Evolutionary conservation across 768 basidiomycete species (phyloP), one percentile per base, ranked within the genome.

Genomic region (Boletus vermiculosoides): DNA sequence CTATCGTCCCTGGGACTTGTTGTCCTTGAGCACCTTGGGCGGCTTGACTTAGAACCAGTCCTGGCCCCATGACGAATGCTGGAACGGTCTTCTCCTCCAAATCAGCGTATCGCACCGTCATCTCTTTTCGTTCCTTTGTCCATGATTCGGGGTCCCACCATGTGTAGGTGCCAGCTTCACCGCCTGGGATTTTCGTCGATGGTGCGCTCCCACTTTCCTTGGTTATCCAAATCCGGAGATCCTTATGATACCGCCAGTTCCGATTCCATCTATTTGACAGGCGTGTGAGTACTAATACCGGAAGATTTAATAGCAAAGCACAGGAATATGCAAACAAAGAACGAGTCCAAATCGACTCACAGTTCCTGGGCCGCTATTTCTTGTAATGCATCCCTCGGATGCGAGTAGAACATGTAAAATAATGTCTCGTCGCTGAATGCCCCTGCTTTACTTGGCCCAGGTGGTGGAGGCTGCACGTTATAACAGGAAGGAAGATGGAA

Each of bases 361-460:
- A 98, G 78, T 77, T 98, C 95, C 71, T 93, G 90, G 46, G 93
- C 94, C 16, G 95, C 95, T 50, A 94, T 83, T 74, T 98, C 94
- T 73, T 98, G 95, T 53, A 96, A 77, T 40, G 88, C 87, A 76
- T 98, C 95, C 66, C 91, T 79, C 55, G 95, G 93, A 73, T 85
- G 87, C 55, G 92, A 86, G 76, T 98, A 98, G 80, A 98, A 98
- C 85, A 96, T 94, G 81, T 92, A 96, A 75, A 98, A 97, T 28
- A 98, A 77, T 16, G 95, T 97, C 74, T 98, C 95, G 72, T 98
- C 95, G 72, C 88, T 90, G 75, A 98, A 96, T 49, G 87, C 84
- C 1, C 82, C 80, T 18, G 87, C 89, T 76, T 94, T 94, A 60
- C 69, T 78, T 51, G 90, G 87, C 5, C 90, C 90, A 37, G 91